A percentile compares a stretch with the other conserved stretches of the same genome.
Evolutionary conservation across 441 rosid genomes (phyloP).

Genomic region (Syzygium syzygioides): DNA sequence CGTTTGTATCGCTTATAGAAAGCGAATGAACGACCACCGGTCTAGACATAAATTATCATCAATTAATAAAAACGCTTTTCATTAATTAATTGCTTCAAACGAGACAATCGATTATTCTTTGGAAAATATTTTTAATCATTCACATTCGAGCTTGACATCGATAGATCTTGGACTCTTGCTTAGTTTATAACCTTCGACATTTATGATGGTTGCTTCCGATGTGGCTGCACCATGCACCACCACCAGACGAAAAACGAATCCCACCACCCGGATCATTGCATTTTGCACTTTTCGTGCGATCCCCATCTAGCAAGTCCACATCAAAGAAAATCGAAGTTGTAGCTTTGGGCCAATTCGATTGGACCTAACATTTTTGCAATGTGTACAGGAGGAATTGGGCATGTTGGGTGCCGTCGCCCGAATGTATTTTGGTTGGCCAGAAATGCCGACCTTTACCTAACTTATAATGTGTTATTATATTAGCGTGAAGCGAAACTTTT

Average conservation of each 20-base stretch:
- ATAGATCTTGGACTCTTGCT: background rate
- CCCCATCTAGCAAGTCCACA: background rate
- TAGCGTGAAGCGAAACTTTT: background rate
- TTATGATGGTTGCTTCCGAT: background rate
- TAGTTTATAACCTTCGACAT: background rate
- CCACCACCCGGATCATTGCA: background rate
- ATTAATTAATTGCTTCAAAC: background rate
- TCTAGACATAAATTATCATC: background rate
- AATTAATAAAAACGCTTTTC: accelerated
- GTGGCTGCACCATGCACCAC: background rate
- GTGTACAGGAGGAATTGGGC: background rate
- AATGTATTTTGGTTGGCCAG: background rate
- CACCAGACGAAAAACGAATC: background rate
- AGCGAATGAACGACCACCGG: accelerated
- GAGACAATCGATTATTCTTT: background rate
- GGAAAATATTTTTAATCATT: background rate
- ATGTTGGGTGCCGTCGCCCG: background rate
- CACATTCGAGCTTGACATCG: background rate
- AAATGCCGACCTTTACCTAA: background rate
- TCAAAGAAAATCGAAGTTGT: background rate
- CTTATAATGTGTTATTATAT: background rate
- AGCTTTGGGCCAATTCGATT: background rate
- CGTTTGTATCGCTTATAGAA: accelerated
- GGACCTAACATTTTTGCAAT: background rate
- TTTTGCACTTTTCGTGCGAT: background rate